Evolutionary conservation across 2,329 filamentous ascomycete species (phyloP).

Genomic region (Xylaria sp.): DNA sequence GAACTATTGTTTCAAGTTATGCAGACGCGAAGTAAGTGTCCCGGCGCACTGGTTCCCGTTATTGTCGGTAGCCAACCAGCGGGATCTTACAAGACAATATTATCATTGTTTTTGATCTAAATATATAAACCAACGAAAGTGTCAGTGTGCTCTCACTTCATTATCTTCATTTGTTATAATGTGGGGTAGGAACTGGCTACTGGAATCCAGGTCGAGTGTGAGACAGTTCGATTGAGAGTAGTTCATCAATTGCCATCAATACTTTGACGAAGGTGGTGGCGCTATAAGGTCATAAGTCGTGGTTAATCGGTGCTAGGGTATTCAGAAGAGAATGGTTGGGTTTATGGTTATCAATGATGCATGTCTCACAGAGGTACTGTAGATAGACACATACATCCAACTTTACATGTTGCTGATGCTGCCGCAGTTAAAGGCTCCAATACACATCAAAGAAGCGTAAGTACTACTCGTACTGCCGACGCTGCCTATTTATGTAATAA

Average conservation of each 20-base stretch:
- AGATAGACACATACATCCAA: background rate
- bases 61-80: background rate
- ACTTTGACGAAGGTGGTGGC: background rate
- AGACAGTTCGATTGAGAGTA: background rate
- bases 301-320: background rate
- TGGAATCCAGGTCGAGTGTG: no score
- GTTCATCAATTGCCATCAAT: background rate
- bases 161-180: background rate
- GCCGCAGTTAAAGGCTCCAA: no score
- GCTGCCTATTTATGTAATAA: background rate
- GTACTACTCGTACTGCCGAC: no score
- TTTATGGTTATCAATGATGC: slow-evolving; percentile 18
- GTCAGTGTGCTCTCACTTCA: background rate
- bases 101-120: background rate
- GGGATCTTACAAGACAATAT: background rate
- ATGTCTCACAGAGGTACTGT: slow-evolving; percentile 1
- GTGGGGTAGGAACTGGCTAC: slow-evolving; percentile 3
- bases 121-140: background rate
- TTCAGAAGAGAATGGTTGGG: background rate
- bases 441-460: no score
- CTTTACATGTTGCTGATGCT: background rate
- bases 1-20: background rate
- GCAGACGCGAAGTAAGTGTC: slow-evolving; percentile 11
- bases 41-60: background rate
- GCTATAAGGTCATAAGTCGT: background rate